Evolutionary conservation across 768 basidiomycete species (phyloP).

Genomic region (Postia placenta): DNA sequence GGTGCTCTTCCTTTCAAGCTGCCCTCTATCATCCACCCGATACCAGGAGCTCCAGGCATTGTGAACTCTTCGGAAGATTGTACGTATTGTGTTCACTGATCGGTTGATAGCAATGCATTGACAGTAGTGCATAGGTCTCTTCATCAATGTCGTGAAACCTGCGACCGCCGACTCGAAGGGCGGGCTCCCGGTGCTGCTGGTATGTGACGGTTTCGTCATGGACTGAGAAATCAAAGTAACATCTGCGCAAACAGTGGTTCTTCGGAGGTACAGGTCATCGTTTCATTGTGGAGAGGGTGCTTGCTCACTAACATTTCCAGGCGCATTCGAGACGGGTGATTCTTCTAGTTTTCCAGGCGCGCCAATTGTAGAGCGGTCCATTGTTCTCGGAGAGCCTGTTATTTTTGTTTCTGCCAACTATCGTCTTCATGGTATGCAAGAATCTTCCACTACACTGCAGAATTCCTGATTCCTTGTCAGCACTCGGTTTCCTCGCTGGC

Average conservation of each 20-base stretch:
- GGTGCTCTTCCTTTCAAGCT: background rate
- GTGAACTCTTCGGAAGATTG: background rate
- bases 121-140: background rate
- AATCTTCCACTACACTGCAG: background rate
- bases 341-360: background rate
- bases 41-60: background rate
- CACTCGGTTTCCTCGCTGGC: slow-evolving; percentile 33
- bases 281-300: background rate
- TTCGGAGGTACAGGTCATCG: background rate
- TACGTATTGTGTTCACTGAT: background rate
- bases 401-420: slow-evolving; percentile 52
- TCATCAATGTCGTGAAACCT: slow-evolving; percentile 2
- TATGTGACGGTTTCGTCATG: background rate
- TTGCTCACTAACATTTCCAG: background rate
- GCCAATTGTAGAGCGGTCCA: slow-evolving; percentile 25
- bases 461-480: slow-evolving; percentile 9
- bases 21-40: background rate
- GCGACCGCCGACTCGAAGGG: background rate
- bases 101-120: background rate
- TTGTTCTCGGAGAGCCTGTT: slow-evolving; percentile 36
- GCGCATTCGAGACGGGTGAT: background rate
- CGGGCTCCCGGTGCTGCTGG: background rate
- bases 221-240: background rate
- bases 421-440: background rate
- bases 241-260: background rate